Evolutionary conservation across 1,284 basidiomycete species (phyloP).

Genomic region (Cystobasidium slooffiae): DNA sequence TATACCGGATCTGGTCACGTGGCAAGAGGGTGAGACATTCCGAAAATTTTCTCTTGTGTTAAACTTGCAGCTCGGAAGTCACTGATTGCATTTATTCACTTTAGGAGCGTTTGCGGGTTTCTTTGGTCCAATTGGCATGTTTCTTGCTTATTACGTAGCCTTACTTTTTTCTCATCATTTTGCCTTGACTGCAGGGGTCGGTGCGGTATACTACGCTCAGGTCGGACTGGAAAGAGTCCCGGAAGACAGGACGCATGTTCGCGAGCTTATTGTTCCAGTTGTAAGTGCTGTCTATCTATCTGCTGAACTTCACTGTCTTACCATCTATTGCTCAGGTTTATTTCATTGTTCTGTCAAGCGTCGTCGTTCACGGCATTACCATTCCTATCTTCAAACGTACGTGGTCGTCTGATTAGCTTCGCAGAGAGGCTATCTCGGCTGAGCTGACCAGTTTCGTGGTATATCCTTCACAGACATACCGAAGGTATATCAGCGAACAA

Average conservation of each 20-base stretch:
- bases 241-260: slow-evolving; percentile 58
- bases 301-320: too few species aligned
- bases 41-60: not conserved
- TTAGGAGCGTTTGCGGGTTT: too few species aligned
- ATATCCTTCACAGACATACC: not conserved
- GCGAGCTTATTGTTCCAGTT: slow-evolving; percentile 59
- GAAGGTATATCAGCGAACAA: not conserved
- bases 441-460: not conserved
- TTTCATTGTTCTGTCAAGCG: slow-evolving; percentile 61
- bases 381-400: slow-evolving; percentile 47
- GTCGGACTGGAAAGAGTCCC: slow-evolving; percentile 60
- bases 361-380: slow-evolving; percentile 60
- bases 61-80: not conserved
- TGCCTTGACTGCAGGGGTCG: too few species aligned
- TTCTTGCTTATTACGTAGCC: too few species aligned
- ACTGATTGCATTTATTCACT: not conserved
- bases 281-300: too few species aligned
- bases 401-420: not conserved
- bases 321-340: too few species aligned
- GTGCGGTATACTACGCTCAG: slow-evolving; percentile 61
- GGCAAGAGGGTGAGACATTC: slow-evolving; percentile 46
- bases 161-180: too few species aligned
- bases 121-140: too few species aligned
- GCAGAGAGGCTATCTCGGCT: not conserved
- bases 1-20: slow-evolving; percentile 54